phyloP scores from a whole-genome alignment of 345 rosid species.

The Kandelia obovata region DNA sequence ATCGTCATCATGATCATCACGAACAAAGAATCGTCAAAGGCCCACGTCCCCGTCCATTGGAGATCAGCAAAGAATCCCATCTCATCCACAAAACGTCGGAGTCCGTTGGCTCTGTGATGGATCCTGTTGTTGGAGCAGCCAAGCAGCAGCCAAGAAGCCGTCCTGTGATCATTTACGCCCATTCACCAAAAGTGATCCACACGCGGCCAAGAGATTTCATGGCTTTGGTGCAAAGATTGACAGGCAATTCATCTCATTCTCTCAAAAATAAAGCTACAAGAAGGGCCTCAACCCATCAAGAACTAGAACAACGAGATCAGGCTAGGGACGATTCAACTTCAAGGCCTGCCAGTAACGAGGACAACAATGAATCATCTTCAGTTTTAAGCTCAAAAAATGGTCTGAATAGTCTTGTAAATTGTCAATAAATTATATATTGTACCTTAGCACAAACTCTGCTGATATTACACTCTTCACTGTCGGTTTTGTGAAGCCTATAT shows the following conservation, averaged over 20 bases:
- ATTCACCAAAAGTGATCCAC: conserved; percentile 25
- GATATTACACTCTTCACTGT: conserved; percentile 47
- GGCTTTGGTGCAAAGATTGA: conserved; percentile 27
- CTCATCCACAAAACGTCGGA: conserved; percentile 7
- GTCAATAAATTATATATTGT: too few species aligned
- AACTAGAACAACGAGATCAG: not conserved
- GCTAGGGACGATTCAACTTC: not conserved
- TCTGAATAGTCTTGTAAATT: too few species aligned
- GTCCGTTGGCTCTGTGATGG: not conserved
- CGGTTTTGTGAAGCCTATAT: conserved; percentile 13
- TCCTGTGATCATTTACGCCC: conserved; percentile 19
- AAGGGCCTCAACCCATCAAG: not conserved
- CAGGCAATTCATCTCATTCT: conserved; percentile 6
- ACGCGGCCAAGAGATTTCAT: conserved; percentile 19
- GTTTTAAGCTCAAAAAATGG: not conserved
- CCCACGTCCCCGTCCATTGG: conserved; percentile 20
- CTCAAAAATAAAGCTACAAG: not conserved
- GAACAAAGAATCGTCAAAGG: conserved; percentile 9
- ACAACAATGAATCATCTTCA: conserved; percentile 15
- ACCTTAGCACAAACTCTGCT: conserved; percentile 4
- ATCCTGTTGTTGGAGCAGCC: not conserved
- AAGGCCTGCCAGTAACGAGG: not conserved
- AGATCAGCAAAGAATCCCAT: conserved; percentile 16
- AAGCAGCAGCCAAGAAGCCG: not conserved
- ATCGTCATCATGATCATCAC: not conserved